Base-by-base conservation (phyloP, 257 asterid species). In the Solanum bulbocastanum region DNA sequence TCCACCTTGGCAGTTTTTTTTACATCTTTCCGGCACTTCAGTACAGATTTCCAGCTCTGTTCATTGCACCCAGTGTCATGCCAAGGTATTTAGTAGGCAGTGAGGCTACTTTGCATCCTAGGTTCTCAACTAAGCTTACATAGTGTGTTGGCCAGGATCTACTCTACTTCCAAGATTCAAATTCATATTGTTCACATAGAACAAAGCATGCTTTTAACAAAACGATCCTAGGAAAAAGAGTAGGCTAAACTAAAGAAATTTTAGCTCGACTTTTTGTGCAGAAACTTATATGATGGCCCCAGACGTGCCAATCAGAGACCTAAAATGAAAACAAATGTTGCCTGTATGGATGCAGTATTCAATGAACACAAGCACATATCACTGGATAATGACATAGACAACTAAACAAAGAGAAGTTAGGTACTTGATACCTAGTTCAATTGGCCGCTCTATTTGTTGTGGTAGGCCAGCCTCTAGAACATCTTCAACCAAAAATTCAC, bases 401-500 rank as follows among this genome's bases (percentile, higher is more conserved):
- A 81, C 68, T 46, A 9, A 81, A 79, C 36, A 81, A 62, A 30
- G 85, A 30, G 68, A 49, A 46, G 68, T 30, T 46, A 46, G 85
- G 42, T 49, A 14, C 40, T 79, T 46, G 66, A 79, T 90, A 97
- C 99, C 99, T 88, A 92, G 90, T 79, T 86, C 83, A 89, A 92
- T 90, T 83, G 98, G 95, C 35, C 74, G 92, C 89, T 92, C 97
- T 85, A 94, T 92, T 93, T 97, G 99, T 84, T 93, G 94, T 36
- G 99, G 95, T 87, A 97, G 90, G 88, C 97, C 99, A 86, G 98
- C 97, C 91, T 96, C 99, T 22, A 97, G 87, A 89, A 96, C 83
- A 87, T 94, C 98, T 86, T 94, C 95, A 87, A 97, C 98, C 92
- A 94, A 39, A 93, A 97, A 97, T 82, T 92, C 98, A 86, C 99